Percentiles rank a stretch among this genome's conserved stretches.
Conservation (phyloP, 345 rosid genomes). For the Eucalyptus camaldulensis region DNA sequence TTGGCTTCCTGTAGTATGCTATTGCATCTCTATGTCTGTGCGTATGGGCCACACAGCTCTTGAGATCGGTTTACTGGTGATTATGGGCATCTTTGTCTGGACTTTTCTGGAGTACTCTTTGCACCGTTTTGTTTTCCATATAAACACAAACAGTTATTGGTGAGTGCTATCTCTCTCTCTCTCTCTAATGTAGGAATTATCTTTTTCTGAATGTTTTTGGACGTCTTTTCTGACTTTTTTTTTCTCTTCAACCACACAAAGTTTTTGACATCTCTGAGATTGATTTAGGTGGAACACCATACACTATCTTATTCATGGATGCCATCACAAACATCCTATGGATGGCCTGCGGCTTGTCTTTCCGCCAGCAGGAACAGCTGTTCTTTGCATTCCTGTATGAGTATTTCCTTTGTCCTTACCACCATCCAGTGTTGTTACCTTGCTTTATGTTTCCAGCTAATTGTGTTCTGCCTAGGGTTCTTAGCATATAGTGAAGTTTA, state of each 20-base stretch:
- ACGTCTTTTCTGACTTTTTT: neutral
- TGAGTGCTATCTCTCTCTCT: constrained; percentile 16
- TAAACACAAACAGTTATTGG: constrained; percentile 81
- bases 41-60: constrained; percentile 51
- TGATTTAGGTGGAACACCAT: constrained; percentile 58
- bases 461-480: neutral
- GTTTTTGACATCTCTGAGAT: neutral
- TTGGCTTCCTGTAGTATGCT: constrained; percentile 86
- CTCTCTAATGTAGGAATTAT: neutral
- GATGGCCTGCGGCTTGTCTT: constrained; percentile 85
- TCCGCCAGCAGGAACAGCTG: constrained; percentile 78
- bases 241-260: neutral
- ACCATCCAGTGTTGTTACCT: neutral
- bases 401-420: neutral
- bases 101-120: constrained; percentile 77
- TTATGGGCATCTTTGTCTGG: constrained; percentile 66
- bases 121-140: constrained; percentile 97
- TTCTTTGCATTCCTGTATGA: constrained; percentile 56
- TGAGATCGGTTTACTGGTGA: constrained; percentile 42
- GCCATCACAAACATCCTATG: constrained; percentile 98
- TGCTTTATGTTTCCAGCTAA: neutral
- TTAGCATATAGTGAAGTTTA: neutral
- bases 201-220: neutral
- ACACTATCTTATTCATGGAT: constrained; percentile 89
- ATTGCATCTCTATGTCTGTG: constrained; percentile 42